Conservation (phyloP, 768 basidiomycete species). For the Boletus rufocinnamomeus region DNA sequence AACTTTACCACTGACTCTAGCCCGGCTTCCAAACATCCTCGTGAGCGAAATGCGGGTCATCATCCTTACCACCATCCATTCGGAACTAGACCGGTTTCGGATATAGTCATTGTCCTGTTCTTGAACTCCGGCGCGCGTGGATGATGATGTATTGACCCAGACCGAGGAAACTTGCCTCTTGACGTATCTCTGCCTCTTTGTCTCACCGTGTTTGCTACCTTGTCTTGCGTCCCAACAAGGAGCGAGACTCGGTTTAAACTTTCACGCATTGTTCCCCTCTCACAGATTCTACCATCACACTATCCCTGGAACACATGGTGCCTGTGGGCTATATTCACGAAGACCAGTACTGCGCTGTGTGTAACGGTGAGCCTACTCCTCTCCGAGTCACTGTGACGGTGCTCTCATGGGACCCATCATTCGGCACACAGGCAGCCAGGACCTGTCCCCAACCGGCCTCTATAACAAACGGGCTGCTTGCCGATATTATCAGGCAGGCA, state of each 20-base stretch:
- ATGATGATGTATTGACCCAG: slow-evolving; percentile 11
- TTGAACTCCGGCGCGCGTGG: slow-evolving; percentile 20
- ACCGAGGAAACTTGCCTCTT: slow-evolving; percentile 15
- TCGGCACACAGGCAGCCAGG: slow-evolving; percentile 15
- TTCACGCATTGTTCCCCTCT: neutral
- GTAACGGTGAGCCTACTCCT: slow-evolving; percentile 19
- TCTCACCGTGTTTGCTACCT: slow-evolving; percentile 35
- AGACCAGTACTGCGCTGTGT: slow-evolving; percentile 9
- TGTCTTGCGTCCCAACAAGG: slow-evolving; percentile 39
- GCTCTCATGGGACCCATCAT: slow-evolving; percentile 11
- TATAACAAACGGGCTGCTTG: slow-evolving; percentile 20
- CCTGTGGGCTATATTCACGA: slow-evolving; percentile 18
- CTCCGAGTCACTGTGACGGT: neutral
- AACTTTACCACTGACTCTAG: slow-evolving; percentile 6
- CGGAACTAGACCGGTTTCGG: slow-evolving; percentile 42
- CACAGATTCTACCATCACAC: slow-evolving; percentile 2
- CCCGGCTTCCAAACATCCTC: slow-evolving; percentile 6
- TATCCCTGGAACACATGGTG: slow-evolving; percentile 11
- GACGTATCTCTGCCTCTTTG: slow-evolving; percentile 15
- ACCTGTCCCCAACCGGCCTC: neutral
- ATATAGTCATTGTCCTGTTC: slow-evolving; percentile 35
- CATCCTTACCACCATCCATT: slow-evolving; percentile 14
- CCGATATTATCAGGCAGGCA: slow-evolving; percentile 29
- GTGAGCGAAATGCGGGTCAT: slow-evolving; percentile 24
- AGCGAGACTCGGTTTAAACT: slow-evolving; percentile 18